Evolutionary conservation across 108 stramenopile genomes (phyloP).

Genomic region (Parietichytrium sp.): DNA sequence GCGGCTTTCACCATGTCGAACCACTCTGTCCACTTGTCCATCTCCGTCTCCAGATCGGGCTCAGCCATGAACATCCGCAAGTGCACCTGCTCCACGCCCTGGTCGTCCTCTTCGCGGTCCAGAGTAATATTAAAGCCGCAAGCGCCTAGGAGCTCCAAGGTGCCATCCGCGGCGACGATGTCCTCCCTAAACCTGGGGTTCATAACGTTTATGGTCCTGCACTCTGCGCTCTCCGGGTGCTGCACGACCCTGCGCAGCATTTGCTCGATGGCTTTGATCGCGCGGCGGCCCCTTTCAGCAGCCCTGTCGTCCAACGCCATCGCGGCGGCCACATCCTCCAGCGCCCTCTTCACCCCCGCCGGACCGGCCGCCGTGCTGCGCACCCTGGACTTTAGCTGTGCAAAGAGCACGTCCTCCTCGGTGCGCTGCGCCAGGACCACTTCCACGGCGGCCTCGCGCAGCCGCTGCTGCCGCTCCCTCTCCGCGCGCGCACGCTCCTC

Average conservation of each 20-base stretch:
- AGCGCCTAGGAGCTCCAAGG: not conserved
- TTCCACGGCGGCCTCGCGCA: not conserved
- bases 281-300: not conserved
- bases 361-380: not conserved
- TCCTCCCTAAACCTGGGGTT: not conserved
- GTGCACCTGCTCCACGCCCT: conserved; percentile 8
- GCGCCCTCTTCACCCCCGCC: not conserved
- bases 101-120: not conserved
- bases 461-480: not conserved
- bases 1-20: conserved; percentile 11
- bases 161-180: not conserved
- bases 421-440: conserved; percentile 2
- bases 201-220: conserved; percentile 2
- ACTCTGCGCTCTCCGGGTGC: conserved; percentile 28
- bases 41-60: conserved; percentile 16
- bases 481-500: not conserved
- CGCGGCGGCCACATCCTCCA: not conserved
- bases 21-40: conserved; percentile 25
- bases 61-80: not conserved
- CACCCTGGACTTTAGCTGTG: not conserved
- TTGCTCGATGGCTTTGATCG: not conserved
- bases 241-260: not conserved
- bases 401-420: conserved; percentile 23
- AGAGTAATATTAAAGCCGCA: not conserved
- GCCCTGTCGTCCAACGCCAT: not conserved